These are phyloP conservation scores for Phyllosticta paracitricarpa DNA, from an alignment of 2,329 filamentous ascomycete genomes.

Conservation along the genomic window DNA sequence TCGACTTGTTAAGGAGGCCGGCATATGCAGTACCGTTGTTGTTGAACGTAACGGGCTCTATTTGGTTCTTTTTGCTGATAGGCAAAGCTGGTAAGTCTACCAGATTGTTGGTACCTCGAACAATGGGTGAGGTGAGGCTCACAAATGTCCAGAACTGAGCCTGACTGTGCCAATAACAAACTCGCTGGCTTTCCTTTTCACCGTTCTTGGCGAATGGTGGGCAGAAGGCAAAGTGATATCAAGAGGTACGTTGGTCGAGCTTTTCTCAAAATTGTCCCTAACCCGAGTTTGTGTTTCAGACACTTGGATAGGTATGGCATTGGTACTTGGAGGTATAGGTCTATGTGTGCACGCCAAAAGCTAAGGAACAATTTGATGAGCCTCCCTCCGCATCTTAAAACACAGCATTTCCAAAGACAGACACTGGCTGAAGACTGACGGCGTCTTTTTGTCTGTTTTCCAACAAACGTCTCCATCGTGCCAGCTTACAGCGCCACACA, in stretches of 20 bases:
- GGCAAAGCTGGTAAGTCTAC: constrained; percentile 68
- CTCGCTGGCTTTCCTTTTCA: constrained; percentile 90
- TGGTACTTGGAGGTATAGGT: constrained; percentile 71
- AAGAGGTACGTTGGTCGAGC: constrained; percentile 48
- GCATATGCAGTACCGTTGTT: constrained; percentile 76
- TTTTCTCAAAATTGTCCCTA: background rate
- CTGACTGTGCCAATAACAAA: constrained; percentile 93
- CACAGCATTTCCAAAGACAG: background rate
- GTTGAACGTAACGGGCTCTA: constrained; percentile 80
- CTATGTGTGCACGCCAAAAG: constrained; percentile 61
- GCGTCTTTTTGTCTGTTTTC: background rate
- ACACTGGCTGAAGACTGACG: background rate
- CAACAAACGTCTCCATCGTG: too few relatives aligned
- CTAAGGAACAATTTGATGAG: background rate
- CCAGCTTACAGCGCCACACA: too few relatives aligned
- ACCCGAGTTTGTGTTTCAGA: constrained; percentile 38
- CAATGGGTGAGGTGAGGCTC: background rate
- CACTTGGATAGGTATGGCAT: constrained; percentile 70
- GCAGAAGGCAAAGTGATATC: constrained; percentile 86
- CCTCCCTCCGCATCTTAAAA: background rate
- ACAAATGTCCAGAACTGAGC: constrained; percentile 58
- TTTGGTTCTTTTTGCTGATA: constrained; percentile 95
- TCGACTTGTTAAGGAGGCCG: constrained; percentile 70
- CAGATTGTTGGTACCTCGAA: too few relatives aligned
- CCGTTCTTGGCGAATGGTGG: constrained; percentile 89